Conservation (phyloP, 768 basidiomycete species). For the Lentinula boryana region DNA sequence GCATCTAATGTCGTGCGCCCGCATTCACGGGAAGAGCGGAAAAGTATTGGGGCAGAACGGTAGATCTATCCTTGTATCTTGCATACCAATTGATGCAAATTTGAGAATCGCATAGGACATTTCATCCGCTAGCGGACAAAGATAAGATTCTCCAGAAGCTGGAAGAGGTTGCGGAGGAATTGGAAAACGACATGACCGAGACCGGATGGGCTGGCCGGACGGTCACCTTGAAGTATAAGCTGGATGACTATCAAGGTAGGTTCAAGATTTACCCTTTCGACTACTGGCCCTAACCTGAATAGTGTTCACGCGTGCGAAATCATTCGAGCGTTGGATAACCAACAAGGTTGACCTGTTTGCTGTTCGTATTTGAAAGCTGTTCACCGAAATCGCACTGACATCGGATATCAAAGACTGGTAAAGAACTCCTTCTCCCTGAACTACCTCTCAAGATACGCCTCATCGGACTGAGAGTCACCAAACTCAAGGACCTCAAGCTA, state of each 20-base stretch:
- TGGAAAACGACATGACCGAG: conserved; percentile 75
- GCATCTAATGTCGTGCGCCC: conserved; percentile 79
- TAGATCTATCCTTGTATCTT: conserved; percentile 17
- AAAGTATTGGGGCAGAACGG: conserved; percentile 92
- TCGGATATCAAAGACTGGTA: conserved; percentile 52
- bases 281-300: background rate
- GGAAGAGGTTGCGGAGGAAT: conserved; percentile 72
- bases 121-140: conserved; percentile 59
- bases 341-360: conserved; percentile 74
- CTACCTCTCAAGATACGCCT: conserved; percentile 75
- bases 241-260: conserved; percentile 80
- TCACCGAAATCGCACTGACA: conserved; percentile 6
- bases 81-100: background rate
- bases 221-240: conserved; percentile 89
- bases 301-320: conserved; percentile 83
- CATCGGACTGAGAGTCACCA: conserved; percentile 85
- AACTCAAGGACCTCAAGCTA: conserved; percentile 74
- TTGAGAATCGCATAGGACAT: conserved; percentile 49
- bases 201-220: conserved; percentile 84
- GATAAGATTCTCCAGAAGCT: conserved; percentile 70
- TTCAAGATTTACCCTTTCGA: background rate
- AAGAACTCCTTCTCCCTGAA: conserved; percentile 76
- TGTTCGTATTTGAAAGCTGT: conserved; percentile 32
- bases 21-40: conserved; percentile 71
- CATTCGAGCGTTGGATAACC: conserved; percentile 70